Conservation (phyloP, 768 basidiomycete species). For the Vararia minispora region DNA sequence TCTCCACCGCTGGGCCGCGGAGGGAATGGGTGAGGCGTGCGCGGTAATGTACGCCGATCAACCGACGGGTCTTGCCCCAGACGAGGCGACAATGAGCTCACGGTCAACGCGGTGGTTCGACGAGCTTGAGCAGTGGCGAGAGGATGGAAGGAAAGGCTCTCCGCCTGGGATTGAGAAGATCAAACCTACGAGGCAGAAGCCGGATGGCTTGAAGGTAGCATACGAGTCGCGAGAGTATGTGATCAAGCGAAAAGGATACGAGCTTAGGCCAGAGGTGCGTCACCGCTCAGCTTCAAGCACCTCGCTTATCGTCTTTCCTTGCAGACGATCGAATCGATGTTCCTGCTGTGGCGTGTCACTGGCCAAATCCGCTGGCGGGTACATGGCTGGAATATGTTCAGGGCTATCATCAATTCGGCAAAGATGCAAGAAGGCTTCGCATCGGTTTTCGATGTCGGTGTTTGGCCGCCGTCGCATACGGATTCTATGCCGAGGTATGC, state of each 20-base stretch:
- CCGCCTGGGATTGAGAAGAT: constrained; percentile 41
- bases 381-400: constrained; percentile 52
- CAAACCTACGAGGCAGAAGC: constrained; percentile 25
- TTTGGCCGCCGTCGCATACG: constrained; percentile 25
- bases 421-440: too few relatives aligned
- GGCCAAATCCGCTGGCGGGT: constrained; percentile 50
- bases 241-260: background rate
- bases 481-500: constrained; percentile 66
- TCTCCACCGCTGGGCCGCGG: constrained; percentile 66
- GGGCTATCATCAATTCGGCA: too few relatives aligned
- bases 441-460: constrained; percentile 44
- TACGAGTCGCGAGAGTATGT: constrained; percentile 6
- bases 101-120: constrained; percentile 34
- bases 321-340: constrained; percentile 22
- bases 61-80: constrained; percentile 57
- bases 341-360: constrained; percentile 52
- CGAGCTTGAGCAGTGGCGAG: constrained; percentile 38
- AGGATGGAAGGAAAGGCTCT: constrained; percentile 28
- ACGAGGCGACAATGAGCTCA: constrained; percentile 33
- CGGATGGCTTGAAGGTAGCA: too few relatives aligned
- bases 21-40: constrained; percentile 64
- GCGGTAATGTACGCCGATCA: constrained; percentile 64
- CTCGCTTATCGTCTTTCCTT: background rate
- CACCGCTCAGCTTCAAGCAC: constrained; percentile 3
- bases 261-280: constrained; percentile 3